These are phyloP conservation scores for Xerocomellus intermedius DNA, from an alignment of 768 basidiomycete genomes.

Conservation along the genomic window DNA sequence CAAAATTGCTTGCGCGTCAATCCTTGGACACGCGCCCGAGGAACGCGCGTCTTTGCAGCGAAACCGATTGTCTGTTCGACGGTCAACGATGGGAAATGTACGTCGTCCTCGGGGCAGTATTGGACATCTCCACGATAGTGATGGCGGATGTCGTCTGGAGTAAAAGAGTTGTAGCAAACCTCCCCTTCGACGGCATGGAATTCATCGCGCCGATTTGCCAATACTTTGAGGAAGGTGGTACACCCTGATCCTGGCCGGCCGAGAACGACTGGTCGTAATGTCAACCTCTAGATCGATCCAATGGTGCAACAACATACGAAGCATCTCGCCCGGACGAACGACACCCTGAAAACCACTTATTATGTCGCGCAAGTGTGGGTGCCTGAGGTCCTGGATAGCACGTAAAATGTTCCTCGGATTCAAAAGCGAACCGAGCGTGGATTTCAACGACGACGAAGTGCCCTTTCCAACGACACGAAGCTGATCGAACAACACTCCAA, in stretches of 20 bases:
- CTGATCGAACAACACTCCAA: slow-evolving; percentile 61
- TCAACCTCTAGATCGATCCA: neutral
- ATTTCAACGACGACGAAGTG: slow-evolving; percentile 50
- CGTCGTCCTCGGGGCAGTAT: slow-evolving; percentile 82
- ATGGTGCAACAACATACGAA: slow-evolving; percentile 45
- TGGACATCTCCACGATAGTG: slow-evolving; percentile 77
- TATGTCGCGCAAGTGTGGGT: slow-evolving; percentile 61
- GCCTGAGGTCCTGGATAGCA: slow-evolving; percentile 44
- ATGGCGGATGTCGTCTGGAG: slow-evolving; percentile 58
- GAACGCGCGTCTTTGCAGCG: slow-evolving; percentile 66
- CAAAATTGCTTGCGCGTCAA: slow-evolving; percentile 36
- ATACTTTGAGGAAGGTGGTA: slow-evolving; percentile 75
- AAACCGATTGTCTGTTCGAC: slow-evolving; percentile 75
- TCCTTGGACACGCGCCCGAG: slow-evolving; percentile 48
- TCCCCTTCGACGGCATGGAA: slow-evolving; percentile 68
- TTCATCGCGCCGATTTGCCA: slow-evolving; percentile 72
- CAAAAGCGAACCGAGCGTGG: slow-evolving; percentile 62
- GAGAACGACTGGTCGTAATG: slow-evolving; percentile 58
- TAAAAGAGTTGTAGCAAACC: slow-evolving; percentile 73
- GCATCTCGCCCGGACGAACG: slow-evolving; percentile 64
- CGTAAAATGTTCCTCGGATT: slow-evolving; percentile 49
- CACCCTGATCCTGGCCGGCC: slow-evolving; percentile 87
- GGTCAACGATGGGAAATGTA: slow-evolving; percentile 82
- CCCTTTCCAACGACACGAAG: slow-evolving; percentile 62
- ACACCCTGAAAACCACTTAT: slow-evolving; percentile 54